Evolutionary conservation across 805 yeast species (phyloP), one percentile per base, ranked within the genome.

Genomic region (Isabelozyma rhagii): DNA sequence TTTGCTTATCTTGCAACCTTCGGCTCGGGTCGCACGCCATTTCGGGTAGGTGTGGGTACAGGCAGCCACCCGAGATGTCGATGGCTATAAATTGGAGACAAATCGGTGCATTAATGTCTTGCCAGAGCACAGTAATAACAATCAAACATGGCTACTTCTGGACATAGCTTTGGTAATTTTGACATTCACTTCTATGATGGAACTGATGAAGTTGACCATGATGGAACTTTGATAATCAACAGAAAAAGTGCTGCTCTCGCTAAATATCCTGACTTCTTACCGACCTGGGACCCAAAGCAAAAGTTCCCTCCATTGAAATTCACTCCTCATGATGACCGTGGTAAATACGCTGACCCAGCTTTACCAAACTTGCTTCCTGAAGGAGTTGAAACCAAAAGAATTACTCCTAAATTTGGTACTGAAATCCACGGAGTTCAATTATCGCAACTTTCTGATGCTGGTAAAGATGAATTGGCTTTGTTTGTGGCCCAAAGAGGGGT

Each of bases 131-230:
- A 34, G 10, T 34, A 39, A 39, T 11, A 39, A 10, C 13, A 11
- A 15, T 6, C 18, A 17, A 41, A 15, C 15, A 41, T 41, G 43
- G 25, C 43, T 18, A 31, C 36, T 31, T 31, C 36, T 13, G 28
- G 14, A 5, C 5, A 41, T 3, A 17, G 50, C 49, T 63, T 57
- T 43, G 75, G 73, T 29, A 70, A 72, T 55, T 67, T 57, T 58
- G 60, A 56, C 44, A 55, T 52, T 39, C 59, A 55, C 41, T 54
- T 53, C 41, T 47, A 50, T 45, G 29, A 47, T 9, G 54, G 50
- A 15, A 42, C 48, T 14, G 60, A 55, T 39, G 59, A 56, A 21
- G 48, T 57, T 21, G 49, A 50, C n/a, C 43, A 47, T 13, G 43
- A 50, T 8, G 66, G 66, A 8, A 56, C 58, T 8, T 53, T 45